phyloP scores from a whole-genome alignment of 176 grass and related monocot genomes.

The Musa itinerans region DNA sequence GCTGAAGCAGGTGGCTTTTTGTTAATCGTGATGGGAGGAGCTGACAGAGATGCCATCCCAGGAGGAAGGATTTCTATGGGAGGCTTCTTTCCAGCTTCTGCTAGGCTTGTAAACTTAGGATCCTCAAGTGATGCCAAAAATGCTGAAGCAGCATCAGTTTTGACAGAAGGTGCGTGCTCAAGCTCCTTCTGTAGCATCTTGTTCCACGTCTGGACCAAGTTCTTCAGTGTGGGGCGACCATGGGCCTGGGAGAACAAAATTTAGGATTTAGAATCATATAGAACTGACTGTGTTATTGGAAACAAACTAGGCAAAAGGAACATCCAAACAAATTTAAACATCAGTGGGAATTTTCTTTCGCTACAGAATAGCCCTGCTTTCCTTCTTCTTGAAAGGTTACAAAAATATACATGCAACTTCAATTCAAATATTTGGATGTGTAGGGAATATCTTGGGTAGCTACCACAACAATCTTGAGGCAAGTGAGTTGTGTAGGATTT shows the following conservation, averaged over 20 bases:
- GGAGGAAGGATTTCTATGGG: conserved; percentile 95
- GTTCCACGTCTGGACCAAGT: conserved; percentile 79
- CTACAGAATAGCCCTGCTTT: not conserved
- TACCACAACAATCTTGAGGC: not conserved
- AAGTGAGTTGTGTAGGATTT: too few relatives aligned
- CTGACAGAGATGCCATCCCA: conserved; percentile 85
- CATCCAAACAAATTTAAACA: not conserved
- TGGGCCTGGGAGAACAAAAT: conserved; percentile 46
- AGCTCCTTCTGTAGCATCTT: conserved; percentile 90
- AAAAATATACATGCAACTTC: not conserved
- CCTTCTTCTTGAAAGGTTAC: not conserved
- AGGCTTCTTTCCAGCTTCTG: conserved; percentile 71
- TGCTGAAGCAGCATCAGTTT: conserved; percentile 84
- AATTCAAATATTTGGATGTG: not conserved
- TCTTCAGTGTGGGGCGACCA: conserved; percentile 80
- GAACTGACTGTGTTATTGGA: not conserved
- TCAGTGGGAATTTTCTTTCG: not conserved
- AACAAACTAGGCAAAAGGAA: not conserved
- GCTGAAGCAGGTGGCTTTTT: conserved; percentile 25
- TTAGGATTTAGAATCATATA: conserved; percentile 25
- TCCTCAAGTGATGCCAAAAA: conserved; percentile 96
- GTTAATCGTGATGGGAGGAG: conserved; percentile 76
- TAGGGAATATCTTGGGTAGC: not conserved
- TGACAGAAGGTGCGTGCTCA: conserved; percentile 72
- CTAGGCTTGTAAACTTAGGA: conserved; percentile 75